Evolutionary conservation across 2,329 filamentous ascomycete genomes (phyloP).

Genomic region (Alternaria sp.): DNA sequence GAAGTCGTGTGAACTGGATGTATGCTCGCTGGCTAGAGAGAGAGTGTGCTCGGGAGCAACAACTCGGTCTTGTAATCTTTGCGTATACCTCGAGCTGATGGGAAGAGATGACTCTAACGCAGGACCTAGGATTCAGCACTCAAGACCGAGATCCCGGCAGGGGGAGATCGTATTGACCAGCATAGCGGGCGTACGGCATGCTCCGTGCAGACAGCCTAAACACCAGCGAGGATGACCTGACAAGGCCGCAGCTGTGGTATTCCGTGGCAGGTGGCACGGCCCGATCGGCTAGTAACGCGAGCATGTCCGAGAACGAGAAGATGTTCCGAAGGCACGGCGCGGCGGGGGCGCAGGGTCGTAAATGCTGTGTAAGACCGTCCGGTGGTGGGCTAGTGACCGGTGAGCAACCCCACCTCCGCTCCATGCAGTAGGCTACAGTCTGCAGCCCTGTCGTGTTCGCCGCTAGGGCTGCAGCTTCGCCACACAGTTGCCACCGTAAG

Average conservation of each 20-base stretch:
- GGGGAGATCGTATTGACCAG: too few relatives aligned
- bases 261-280: not conserved
- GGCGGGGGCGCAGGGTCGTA: not conserved
- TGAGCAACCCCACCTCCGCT: not conserved
- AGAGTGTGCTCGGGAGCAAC: not conserved
- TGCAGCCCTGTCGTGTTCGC: not conserved
- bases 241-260: not conserved
- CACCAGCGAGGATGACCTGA: not conserved
- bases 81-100: not conserved
- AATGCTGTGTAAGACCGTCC: not conserved
- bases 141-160: not conserved
- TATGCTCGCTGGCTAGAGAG: not conserved
- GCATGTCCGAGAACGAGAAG: not conserved
- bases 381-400: not conserved
- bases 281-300: not conserved
- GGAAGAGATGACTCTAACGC: not conserved
- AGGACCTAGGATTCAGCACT: not conserved
- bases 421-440: not conserved
- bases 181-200: not conserved
- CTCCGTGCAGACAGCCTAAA: not conserved
- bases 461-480: not conserved
- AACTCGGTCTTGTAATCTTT: not conserved
- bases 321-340: not conserved
- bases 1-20: not conserved
- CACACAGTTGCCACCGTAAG: not conserved